Evolutionary conservation across 2,329 filamentous ascomycete species (phyloP).

Genomic region (Fusarium xylarioides): DNA sequence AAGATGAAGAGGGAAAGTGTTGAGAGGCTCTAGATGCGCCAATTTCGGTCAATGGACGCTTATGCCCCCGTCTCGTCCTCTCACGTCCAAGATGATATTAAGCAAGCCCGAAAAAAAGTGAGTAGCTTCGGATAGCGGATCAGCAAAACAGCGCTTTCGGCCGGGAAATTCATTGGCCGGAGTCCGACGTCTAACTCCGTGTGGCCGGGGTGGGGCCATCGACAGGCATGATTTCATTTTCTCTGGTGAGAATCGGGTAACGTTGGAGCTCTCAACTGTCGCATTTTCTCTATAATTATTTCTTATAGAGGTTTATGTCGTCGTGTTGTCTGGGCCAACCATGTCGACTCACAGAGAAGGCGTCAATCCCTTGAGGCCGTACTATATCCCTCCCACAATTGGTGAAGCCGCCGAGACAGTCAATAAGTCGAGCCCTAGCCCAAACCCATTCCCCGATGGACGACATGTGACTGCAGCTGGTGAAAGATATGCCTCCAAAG

Average conservation of each 20-base stretch:
- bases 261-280: conserved; percentile 22
- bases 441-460: conserved; percentile 57
- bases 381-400: conserved; percentile 72
- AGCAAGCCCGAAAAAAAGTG: conserved; percentile 42
- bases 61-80: conserved; percentile 42
- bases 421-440: conserved; percentile 49
- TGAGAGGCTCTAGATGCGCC: conserved; percentile 26
- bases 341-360: conserved; percentile 59
- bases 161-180: conserved; percentile 50
- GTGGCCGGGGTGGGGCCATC: conserved; percentile 30
- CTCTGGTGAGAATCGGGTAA: conserved; percentile 34
- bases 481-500: conserved; percentile 59
- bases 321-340: conserved; percentile 39
- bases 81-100: conserved; percentile 45
- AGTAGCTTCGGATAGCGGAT: conserved; percentile 41
- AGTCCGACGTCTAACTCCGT: conserved; percentile 41
- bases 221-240: conserved; percentile 47
- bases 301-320: conserved; percentile 38
- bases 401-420: conserved; percentile 53
- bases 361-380: conserved; percentile 73
- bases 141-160: conserved; percentile 37
- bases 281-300: conserved; percentile 29
- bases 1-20: conserved; percentile 18
- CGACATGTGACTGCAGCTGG: conserved; percentile 52
- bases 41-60: conserved; percentile 44